Evolutionary conservation across 169 alveolate genomes (phyloP), one percentile per base, ranked within the genome.

Genomic region (Prorocentrum cordatum): DNA sequence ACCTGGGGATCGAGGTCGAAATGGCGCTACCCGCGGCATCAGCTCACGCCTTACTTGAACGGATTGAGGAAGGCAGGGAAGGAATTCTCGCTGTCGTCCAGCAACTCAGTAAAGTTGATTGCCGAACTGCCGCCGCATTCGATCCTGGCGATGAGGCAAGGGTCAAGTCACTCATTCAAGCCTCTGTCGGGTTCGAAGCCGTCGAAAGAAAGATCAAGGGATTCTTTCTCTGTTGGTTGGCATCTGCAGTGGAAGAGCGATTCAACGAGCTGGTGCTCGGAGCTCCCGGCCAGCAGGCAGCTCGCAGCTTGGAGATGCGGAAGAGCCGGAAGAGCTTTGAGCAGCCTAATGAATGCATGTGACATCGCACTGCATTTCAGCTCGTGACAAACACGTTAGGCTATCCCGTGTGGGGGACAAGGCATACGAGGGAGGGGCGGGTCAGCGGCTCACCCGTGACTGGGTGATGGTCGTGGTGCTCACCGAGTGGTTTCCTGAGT

Each of bases 41-140:
- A n/a, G 36, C 33, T 67, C 59, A 67, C 1, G 1, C 26, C 24
- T 67, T 67, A 35, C 6, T 67, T 36, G 54, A 3, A 4, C 61
- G 36, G 36, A 67, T 67, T 27, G 24, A 59, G 35, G 79, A 67
- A 67, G 79, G 79, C 26, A 59, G 36, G 59, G 79, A 67, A 2
- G 79, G 79, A 36, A 67, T 67, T 16, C 79, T 39, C 38, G 59
- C 33, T 20, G 79, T 67, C 36, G 36, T 59, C 16, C 79, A 67
- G 59, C 26, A 31, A 35, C 36, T 67, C 20, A 36, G 79, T 59
- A 22, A 33, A 7, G 33, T 67, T 36, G 50, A 67, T 20, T 67
- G 59, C 1, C 22, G 24, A 9, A 6, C 33, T 36, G 79, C 79
- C 22, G 36, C 79, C 2, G 79, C 79, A 2, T 67, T 67, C 38